phyloP scores from a whole-genome alignment of 2,329 filamentous ascomycete species.

The Diaporthe aspalathi region DNA sequence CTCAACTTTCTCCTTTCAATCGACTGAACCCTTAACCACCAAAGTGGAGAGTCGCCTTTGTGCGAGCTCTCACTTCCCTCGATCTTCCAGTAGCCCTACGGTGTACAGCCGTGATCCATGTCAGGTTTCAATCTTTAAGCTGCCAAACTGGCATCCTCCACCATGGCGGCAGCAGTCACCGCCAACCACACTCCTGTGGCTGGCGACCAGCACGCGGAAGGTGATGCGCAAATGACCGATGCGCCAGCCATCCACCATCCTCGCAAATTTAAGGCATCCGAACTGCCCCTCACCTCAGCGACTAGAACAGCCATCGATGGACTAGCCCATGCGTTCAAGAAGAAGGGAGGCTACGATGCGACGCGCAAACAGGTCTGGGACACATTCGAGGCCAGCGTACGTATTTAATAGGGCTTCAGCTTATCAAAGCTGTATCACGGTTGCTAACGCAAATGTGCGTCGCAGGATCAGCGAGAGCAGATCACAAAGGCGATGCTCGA shows the following conservation, averaged over 20 bases:
- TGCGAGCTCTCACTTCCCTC: not conserved
- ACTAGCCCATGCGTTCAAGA: constrained; percentile 84
- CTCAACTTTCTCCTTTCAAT: not conserved
- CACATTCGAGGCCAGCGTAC: constrained; percentile 77
- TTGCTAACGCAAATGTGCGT: not conserved
- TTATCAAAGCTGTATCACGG: too few species aligned
- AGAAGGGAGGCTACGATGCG: constrained; percentile 84
- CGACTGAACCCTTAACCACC: not conserved
- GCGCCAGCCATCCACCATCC: constrained; percentile 50
- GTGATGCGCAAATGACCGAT: constrained; percentile 67
- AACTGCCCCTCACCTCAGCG: constrained; percentile 79
- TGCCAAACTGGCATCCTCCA: constrained; percentile 28
- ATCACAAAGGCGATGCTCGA: constrained; percentile 75
- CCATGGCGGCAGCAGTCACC: constrained; percentile 35
- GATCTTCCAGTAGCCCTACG: not conserved
- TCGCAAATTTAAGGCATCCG: constrained; percentile 76
- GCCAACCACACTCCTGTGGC: constrained; percentile 28
- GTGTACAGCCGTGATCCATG: not conserved
- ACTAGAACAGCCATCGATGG: constrained; percentile 79
- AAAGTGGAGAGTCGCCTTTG: not conserved
- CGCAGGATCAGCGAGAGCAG: constrained; percentile 75
- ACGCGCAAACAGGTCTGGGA: constrained; percentile 83
- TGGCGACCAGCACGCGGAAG: constrained; percentile 24
- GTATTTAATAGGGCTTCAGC: constrained; percentile 41
- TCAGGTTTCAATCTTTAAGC: constrained; percentile 1